Percentiles rank a stretch among this genome's conserved stretches.
phyloP scores from a whole-genome alignment of 2,329 filamentous ascomycete genomes.

The Lomentospora prolificans region DNA sequence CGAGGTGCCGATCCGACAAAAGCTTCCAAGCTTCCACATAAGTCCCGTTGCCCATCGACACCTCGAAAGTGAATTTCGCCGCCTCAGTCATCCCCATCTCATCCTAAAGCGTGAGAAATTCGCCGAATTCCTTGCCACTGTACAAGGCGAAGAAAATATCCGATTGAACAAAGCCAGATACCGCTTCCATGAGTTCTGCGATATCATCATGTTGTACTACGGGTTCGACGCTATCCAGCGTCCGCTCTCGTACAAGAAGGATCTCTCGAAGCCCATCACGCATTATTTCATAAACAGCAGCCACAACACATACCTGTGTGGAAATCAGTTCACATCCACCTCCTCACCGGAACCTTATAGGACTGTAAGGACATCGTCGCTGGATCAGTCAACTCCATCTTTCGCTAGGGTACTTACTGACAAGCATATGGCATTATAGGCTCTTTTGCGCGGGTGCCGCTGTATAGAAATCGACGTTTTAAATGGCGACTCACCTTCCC shows the following conservation, averaged over 20 bases:
- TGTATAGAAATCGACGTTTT: constrained; percentile 95
- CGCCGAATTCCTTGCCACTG: constrained; percentile 1
- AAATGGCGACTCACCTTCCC: constrained; percentile 53
- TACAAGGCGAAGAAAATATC: constrained; percentile 2
- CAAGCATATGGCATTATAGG: neutral
- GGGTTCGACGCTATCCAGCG: constrained; percentile 34
- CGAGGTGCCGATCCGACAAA: neutral
- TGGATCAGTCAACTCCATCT: neutral
- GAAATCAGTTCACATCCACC: constrained; percentile 73
- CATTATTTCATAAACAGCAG: constrained; percentile 94
- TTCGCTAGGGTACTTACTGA: neutral
- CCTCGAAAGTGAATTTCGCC: neutral
- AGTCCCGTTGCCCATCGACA: neutral
- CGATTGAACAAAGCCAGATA: constrained; percentile 7
- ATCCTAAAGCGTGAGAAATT: constrained; percentile 6
- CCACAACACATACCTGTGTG: constrained; percentile 86
- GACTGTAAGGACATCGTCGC: constrained; percentile 39
- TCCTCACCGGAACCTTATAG: constrained; percentile 72
- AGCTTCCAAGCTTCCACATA: constrained; percentile 1
- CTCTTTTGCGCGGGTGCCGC: constrained; percentile 55
- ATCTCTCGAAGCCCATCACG: constrained; percentile 60
- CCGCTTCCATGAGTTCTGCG: constrained; percentile 6
- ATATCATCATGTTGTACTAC: constrained; percentile 24
- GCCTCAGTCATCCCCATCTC: neutral
- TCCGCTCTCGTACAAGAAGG: constrained; percentile 33